Evolutionary conservation across 306 rosid genomes (phyloP), one percentile per base, ranked within the genome.

Genomic region (Cicer bijugum): DNA sequence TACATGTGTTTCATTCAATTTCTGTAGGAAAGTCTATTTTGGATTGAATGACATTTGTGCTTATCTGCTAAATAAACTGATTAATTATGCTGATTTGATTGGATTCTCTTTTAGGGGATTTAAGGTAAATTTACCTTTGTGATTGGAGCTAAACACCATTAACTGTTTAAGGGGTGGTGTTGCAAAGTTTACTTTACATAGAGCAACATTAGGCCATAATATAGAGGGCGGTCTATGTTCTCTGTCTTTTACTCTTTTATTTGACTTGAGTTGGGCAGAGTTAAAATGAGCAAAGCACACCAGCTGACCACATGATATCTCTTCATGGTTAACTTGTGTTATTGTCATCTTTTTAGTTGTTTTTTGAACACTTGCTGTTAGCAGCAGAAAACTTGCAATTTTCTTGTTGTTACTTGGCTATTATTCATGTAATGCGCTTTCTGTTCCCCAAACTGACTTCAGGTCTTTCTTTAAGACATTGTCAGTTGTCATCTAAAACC

Each of bases 101-200:
- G 35, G 46, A 78, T 78, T 61, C 39, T 38, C 51, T 69, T 11
- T 69, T 48, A 43, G n/a, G 12, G 50, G 37, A 58, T 33, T 40
- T 59, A n/a, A 33, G 45, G 45, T 20, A 40, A 20, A 28, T 51
- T 20, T 43, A 33, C 40, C 16, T 12, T 15, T 35, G 40, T 61
- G 6, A 7, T 55, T 67, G 47, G 16, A 67, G 23, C 67, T 43
- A 42, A 76, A 28, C 16, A 40, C 44, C n/a, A 37, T 11, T 20
- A 59, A 37, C 16, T 77, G 69, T 15, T 63, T 33, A 63, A 17
- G 50, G 16, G 12, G 2, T 28, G 69, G 14, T 14, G 12, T 39
- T 63, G 33, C 35, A 9, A 9, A 40, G 35, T 63, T 40, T 63
- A 63, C 35, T 5, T 12, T 15, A 15, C 35, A 39, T 9, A 15